A percentile compares a stretch with the other conserved stretches of the same genome.
Conservation (phyloP, 2,329 filamentous ascomycete genomes). For the Penicillium sp. region DNA sequence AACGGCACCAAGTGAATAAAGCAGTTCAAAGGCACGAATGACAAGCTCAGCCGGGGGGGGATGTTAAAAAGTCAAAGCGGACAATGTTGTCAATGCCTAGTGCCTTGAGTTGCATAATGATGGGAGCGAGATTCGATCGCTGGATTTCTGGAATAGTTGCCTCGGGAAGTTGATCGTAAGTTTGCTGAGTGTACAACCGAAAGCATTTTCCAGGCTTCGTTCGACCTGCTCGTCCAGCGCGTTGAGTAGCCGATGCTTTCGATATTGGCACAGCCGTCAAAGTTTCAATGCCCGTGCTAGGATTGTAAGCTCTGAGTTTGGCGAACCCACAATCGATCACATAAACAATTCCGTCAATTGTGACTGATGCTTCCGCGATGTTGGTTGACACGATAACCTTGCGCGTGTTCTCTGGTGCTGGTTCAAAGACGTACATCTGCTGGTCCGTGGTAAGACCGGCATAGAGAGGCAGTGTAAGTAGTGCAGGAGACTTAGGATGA, state of each 20-base stretch:
- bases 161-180: constrained; percentile 64
- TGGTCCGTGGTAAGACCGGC: constrained; percentile 86
- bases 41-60: constrained; percentile 85
- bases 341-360: constrained; percentile 86
- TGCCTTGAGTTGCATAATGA: constrained; percentile 88
- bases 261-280: constrained; percentile 79
- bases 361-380: constrained; percentile 93
- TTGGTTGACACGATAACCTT: constrained; percentile 95
- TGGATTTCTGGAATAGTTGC: constrained; percentile 87
- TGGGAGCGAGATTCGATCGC: constrained; percentile 82
- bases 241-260: constrained; percentile 87
- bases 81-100: constrained; percentile 92
- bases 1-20: constrained; percentile 81
- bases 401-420: constrained; percentile 73
- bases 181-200: constrained; percentile 79
- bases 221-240: constrained; percentile 84
- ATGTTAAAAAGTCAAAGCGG: constrained; percentile 82
- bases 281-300: constrained; percentile 80
- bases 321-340: constrained; percentile 90
- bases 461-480: constrained; percentile 78
- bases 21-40: constrained; percentile 78
- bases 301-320: constrained; percentile 83
- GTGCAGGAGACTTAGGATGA: constrained; percentile 55
- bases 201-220: constrained; percentile 93
- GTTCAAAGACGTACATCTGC: constrained; percentile 93